Conservation (phyloP, 352 stramenopile species). For the Pythium sp. region DNA sequence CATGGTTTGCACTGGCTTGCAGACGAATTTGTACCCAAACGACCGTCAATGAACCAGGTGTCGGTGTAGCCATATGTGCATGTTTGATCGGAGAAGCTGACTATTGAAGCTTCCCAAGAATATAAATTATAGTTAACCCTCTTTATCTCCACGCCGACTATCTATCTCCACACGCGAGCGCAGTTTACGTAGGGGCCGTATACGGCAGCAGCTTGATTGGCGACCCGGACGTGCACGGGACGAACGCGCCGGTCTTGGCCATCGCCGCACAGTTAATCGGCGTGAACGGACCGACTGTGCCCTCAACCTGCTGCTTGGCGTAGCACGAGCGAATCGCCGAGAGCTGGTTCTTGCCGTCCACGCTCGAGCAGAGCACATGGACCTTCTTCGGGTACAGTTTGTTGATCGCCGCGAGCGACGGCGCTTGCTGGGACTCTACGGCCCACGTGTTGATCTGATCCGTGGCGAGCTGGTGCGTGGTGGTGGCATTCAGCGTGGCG, state of each 20-base stretch:
- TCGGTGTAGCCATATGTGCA: not conserved
- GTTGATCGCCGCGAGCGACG: conserved; percentile 5
- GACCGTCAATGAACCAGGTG: too few species aligned
- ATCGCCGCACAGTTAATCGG: conserved; percentile 47
- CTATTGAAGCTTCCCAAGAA: not conserved
- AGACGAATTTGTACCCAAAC: not conserved
- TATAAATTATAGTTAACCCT: conserved; percentile 11
- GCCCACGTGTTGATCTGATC: conserved; percentile 19
- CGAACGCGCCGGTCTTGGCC: conserved; percentile 41
- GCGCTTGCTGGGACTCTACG: not conserved
- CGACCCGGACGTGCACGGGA: conserved; percentile 32
- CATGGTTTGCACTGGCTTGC: not conserved
- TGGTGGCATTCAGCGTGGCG: conserved; percentile 10
- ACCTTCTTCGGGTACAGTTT: conserved; percentile 19
- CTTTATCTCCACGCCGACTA: conserved; percentile 14
- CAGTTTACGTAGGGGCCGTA: conserved; percentile 19
- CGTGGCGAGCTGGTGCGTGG: conserved; percentile 5
- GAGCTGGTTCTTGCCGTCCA: conserved; percentile 20
- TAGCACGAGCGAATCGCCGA: conserved; percentile 20
- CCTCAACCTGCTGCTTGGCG: conserved; percentile 26
- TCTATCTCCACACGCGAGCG: not conserved
- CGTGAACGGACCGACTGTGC: conserved; percentile 34
- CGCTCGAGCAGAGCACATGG: conserved; percentile 18
- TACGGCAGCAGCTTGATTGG: conserved; percentile 50
- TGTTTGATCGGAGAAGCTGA: not conserved